Conservation (phyloP, 306 rosid genomes). For the Oemleria cerasiformis region DNA sequence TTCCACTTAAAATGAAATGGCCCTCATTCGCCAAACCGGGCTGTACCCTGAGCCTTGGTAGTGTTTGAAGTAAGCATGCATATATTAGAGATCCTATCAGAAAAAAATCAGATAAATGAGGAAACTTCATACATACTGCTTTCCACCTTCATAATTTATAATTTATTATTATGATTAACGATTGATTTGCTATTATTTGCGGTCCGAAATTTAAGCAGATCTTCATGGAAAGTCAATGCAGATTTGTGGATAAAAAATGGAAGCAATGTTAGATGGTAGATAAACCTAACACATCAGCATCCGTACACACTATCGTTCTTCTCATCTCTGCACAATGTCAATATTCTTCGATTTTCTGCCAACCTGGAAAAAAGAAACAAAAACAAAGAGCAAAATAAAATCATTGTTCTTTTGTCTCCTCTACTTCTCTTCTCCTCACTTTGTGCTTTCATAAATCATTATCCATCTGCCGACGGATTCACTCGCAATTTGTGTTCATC, state of each 20-base stretch:
- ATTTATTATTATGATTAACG: too few relatives aligned
- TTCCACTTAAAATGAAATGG: conserved; percentile 53
- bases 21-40: conserved; percentile 22
- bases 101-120: conserved; percentile 34
- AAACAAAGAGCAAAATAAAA: background rate
- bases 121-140: conserved; percentile 7
- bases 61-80: conserved; percentile 5
- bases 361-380: background rate
- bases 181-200: too few relatives aligned
- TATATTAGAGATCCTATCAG: conserved; percentile 24
- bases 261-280: conserved; percentile 39
- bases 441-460: conserved; percentile 19
- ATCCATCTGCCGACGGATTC: conserved; percentile 8
- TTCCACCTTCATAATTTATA: too few relatives aligned
- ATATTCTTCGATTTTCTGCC: background rate
- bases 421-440: conserved; percentile 1
- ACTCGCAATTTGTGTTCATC: conserved; percentile 15
- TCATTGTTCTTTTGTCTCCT: background rate
- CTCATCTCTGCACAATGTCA: background rate
- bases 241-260: background rate
- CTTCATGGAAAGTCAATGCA: conserved; percentile 29
- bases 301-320: conserved; percentile 14
- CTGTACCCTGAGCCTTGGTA: background rate
- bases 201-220: too few relatives aligned
- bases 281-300: conserved; percentile 45